Base-by-base conservation (phyloP, 2,329 filamentous ascomycete genomes). In the Calcarisporium arbuscula region DNA sequence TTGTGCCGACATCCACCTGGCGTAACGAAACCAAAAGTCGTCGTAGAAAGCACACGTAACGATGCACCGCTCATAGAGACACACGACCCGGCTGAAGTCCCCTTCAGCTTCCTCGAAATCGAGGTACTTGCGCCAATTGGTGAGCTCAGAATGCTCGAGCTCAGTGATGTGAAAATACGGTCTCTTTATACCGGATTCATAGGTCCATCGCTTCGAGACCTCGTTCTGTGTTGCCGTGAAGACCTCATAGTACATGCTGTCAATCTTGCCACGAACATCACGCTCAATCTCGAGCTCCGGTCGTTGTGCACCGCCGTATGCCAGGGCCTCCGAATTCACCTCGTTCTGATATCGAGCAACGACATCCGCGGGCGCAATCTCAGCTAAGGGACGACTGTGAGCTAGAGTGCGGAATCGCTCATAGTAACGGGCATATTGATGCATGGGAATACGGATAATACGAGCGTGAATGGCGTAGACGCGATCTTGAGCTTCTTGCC, bases 21-120 rank as follows among this genome's bases (percentile, higher is more conserved):
- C 86, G 60, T 95, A 98, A n/a, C 92, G 83, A 51, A 94, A 79
- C 92, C 92, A 98, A 60, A 96, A 94, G 54, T 96, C 90, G 32
- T 96, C 90, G 54, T 98, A 95, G 47, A 94, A 83, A 12, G 92
- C 90, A 51, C 86, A 94, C 1, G 87, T 90, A 22, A 95, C 86
- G 34, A 98, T 63, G 50, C 89, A 96, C 33, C 92, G 81, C 65
- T 98, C 92, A 56, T 98, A 96, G 20, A 98, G 65, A 52, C 92
- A 92, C 6, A 84, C 75, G 29, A 74, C 82, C 39, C 92, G 77
- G 11, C 70, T 61, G 46, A 80, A 86, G 44, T 89, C 78, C 34
- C 85, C 87, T 57, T 95, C 83, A 0, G 72, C 64, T 62, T 98
- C 92, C 56, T 98, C 92, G 49, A 94, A 96, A 55, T 96, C 90